A percentile compares a stretch with the other conserved stretches of the same genome.
Evolutionary conservation across 139 green algal genomes (phyloP).

Genomic region (Axilococcus clingmanii): DNA sequence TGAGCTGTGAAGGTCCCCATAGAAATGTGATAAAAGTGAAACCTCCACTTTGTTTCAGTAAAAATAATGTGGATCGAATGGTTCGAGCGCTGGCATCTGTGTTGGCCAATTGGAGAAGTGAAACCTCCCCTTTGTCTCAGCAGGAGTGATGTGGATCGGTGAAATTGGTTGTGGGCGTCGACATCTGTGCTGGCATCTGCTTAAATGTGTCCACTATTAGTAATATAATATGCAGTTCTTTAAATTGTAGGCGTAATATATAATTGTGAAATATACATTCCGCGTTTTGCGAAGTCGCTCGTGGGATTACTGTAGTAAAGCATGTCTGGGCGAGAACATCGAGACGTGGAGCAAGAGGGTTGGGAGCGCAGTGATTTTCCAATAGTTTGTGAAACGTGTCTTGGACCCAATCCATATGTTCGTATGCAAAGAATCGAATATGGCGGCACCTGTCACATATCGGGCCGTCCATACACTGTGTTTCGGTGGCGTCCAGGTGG

Average conservation of each 20-base stretch:
- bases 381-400: conserved; percentile 94
- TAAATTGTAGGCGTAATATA: too few relatives aligned
- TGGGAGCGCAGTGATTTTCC: conserved; percentile 94
- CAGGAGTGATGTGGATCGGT: conserved; percentile 72
- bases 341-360: conserved; percentile 76
- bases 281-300: too few relatives aligned
- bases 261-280: too few relatives aligned
- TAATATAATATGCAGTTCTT: conserved; percentile 4
- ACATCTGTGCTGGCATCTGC: neutral
- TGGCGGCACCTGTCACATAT: conserved; percentile 83
- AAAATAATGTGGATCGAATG: conserved; percentile 77
- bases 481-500: conserved; percentile 87
- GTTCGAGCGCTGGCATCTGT: conserved; percentile 68
- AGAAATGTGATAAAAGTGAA: conserved; percentile 96
- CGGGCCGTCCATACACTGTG: conserved; percentile 79
- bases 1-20: conserved; percentile 80
- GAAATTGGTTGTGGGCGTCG: too few relatives aligned
- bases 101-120: too few relatives aligned
- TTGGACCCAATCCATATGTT: conserved; percentile 97
- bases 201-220: neutral
- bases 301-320: too few relatives aligned
- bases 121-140: conserved; percentile 98
- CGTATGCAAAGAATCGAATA: conserved; percentile 91
- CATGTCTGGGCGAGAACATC: conserved; percentile 61
- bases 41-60: conserved; percentile 90